Base-by-base conservation (phyloP, 192 early-diverging fungal species). In the Coemansia javaensis region DNA sequence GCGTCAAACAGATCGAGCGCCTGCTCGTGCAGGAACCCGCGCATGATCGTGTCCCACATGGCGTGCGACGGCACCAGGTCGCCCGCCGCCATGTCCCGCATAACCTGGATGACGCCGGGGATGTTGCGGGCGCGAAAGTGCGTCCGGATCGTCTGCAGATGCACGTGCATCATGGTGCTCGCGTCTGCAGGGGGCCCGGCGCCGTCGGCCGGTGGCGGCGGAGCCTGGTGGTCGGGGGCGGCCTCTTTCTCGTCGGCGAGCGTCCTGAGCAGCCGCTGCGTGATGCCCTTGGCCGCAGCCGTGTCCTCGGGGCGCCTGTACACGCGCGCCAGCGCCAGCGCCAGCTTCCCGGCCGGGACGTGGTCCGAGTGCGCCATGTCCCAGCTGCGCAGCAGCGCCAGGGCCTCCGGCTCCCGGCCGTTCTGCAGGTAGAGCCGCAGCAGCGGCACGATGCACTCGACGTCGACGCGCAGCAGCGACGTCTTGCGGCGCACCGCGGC, bases 1-100 rank as follows among this genome's bases (percentile, higher is more conserved):
- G 56, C 46, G 17, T 67, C 65, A 32, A 75, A 75, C 44, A 75
- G 43, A 18, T 75, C 71, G 9, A 75, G 52, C 5, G 65, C 65
- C 30, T 75, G 64, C 25, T 63, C 65, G n/a, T 47, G 50, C 18
- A 75, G 46, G 15, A 67, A 63, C 5, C 55, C 53, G 14, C 45
- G 52, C 64, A 75, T 52, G 7, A 45, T 45, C 6, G 42, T 22
- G 36, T 75, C 71, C 51, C 59, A 51, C 18, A 75, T 47, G n/a
- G 21, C 21, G 41, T 60, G 44, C 5, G 50, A 30, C 4, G 72
- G 72, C 23, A 31, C 27, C 2, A 56, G 12, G 11, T 32, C 40
- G 32, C 33, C 34, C 11, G 24, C 39, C 27, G 47, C 32, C 15
- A 75, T 63, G 25, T 52, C 56, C 6, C 62, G 55, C 34, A 75